Evolutionary conservation across 1,284 basidiomycete species (phyloP), one percentile per base, ranked within the genome.

Genomic region (Ceratobasidium sp.): DNA sequence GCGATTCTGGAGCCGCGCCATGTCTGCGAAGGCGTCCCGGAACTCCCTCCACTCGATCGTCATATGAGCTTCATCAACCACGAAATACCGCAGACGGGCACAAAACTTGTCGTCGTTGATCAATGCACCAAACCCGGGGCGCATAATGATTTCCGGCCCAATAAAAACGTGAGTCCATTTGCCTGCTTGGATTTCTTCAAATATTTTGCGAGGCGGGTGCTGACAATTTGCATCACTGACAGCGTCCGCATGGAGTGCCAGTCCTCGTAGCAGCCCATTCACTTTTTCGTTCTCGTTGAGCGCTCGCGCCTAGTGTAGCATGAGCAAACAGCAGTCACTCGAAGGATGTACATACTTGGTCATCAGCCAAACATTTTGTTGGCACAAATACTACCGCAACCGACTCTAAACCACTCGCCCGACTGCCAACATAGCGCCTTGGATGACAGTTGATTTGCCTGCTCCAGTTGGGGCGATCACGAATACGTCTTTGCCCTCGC

Each of bases 1-100:
- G 27, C 58, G 58, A n/a, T 61, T 61, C 27, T 13, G 58, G 2
- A 61, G 58, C 16, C 58, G 58, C 6, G 27, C 29, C 13, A 61
- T 19, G 13, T 61, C 7, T 3, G n/a, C 29, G 16, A 37, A 61
- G 9, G 58, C 34, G n/a, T 24, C 14, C 2, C 58, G 29, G 22
- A 61, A 61, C 27, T 41, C 29, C 9, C 11, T 22, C 58, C 58
- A 61, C 19, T 61, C 58, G n/a, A 13, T n/a, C 11, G 34, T 39
- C 1, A 61, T 24, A 16, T 61, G 58, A 6, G 31, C 29, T 34
- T 61, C 58, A 24, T 61, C 34, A 24, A 61, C 37, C 7, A 34
- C 14, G 58, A 61, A 61, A 24, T 61, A 61, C 13, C 37, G 58
- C 16, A 41, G 13, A 5, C 19, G 29, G 1, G 19, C 24, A 14